Evolutionary conservation across 306 rosid species (phyloP).

Genomic region (Inga oerstediana): DNA sequence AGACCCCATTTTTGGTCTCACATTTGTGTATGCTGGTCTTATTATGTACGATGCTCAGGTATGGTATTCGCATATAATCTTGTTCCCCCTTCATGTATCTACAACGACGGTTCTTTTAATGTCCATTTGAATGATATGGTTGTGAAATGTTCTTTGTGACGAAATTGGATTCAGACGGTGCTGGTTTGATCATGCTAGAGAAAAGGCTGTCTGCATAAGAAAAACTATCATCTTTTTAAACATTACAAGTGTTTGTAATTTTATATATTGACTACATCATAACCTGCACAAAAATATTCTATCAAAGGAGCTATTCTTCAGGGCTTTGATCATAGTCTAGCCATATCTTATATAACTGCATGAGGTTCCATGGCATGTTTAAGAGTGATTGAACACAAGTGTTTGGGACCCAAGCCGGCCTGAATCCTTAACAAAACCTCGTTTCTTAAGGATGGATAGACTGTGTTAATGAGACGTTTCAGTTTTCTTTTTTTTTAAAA

Average conservation of each 20-base stretch:
- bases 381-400: background rate
- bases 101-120: background rate
- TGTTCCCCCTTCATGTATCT: background rate
- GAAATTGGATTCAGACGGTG: constrained; percentile 11
- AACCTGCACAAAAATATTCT: background rate
- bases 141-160: constrained; percentile 9
- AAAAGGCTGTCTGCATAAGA: background rate
- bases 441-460: background rate
- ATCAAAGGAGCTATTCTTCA: background rate
- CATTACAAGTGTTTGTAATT: background rate
- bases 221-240: background rate
- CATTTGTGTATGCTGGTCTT: constrained; percentile 83
- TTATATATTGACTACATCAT: background rate
- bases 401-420: background rate
- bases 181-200: background rate
- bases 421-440: background rate
- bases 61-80: constrained; percentile 32
- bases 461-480: background rate
- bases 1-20: constrained; percentile 83
- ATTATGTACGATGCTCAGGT: constrained; percentile 98
- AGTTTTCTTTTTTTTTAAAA: too few relatives aligned
- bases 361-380: background rate
- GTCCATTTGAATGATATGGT: background rate
- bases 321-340: background rate
- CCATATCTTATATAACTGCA: background rate